Percentiles rank a stretch among this genome's conserved stretches.
phyloP scores from a whole-genome alignment of 345 rosid genomes.

The Eucalyptus pauciflora region DNA sequence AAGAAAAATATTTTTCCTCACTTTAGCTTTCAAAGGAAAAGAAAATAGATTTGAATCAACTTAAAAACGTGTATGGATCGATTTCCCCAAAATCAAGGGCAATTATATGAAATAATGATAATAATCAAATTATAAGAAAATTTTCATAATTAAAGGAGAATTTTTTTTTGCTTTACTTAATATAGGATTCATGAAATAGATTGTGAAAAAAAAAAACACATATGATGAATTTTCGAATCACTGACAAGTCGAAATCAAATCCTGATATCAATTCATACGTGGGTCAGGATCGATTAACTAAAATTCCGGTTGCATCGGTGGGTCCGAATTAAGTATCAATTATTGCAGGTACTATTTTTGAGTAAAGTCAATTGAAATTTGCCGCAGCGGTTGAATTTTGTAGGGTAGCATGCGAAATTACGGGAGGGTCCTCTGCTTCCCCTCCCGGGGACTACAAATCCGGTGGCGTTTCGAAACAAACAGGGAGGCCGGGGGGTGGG shows the following conservation, averaged over 20 bases:
- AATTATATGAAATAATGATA: accelerated
- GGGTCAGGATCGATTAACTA: accelerated
- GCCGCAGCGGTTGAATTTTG: background rate
- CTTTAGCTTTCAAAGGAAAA: background rate
- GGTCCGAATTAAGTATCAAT: background rate
- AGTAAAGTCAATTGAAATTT: background rate
- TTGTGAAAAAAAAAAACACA: background rate
- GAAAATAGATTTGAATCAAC: background rate
- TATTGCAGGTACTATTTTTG: background rate
- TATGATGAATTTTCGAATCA: too few species aligned
- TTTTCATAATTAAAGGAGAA: too few species aligned
- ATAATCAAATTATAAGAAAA: background rate
- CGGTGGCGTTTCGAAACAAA: background rate
- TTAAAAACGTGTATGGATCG: accelerated
- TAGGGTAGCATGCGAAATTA: background rate
- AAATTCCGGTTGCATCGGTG: background rate
- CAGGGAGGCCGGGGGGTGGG: background rate
- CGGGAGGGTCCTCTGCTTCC: background rate
- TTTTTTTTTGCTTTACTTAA: background rate
- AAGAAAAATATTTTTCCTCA: too few species aligned
- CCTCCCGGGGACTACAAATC: background rate
- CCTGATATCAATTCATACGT: too few species aligned
- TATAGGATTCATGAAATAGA: background rate
- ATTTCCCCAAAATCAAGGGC: background rate
- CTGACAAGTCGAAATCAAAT: accelerated